Conservation (phyloP, 1,139 yeast species). For the Geotrichum fermentans region DNA sequence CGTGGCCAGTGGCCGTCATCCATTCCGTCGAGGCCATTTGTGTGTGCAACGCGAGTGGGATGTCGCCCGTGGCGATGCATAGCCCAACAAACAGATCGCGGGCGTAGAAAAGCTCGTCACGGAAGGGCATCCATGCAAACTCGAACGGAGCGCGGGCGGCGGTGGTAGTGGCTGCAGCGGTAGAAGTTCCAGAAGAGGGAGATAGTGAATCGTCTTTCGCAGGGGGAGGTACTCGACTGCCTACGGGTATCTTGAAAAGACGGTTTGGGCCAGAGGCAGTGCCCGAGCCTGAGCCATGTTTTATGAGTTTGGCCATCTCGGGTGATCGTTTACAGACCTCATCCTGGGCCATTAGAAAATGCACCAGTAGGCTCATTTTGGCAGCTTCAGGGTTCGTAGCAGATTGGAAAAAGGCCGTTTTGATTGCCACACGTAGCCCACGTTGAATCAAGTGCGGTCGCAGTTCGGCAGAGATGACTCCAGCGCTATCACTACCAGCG, state of each 20-base stretch:
- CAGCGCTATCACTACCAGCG: constrained; percentile 30
- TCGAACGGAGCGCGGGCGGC: not conserved
- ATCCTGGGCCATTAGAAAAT: constrained; percentile 61
- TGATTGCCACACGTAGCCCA: constrained; percentile 64
- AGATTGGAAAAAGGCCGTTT: constrained; percentile 54
- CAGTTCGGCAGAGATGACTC: constrained; percentile 35
- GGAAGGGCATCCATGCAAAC: constrained; percentile 56
- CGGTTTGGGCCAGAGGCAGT: too few species aligned
- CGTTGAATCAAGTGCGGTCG: constrained; percentile 61
- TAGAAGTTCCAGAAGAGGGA: not conserved
- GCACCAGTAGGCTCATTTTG: constrained; percentile 60
- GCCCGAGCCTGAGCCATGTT: too few species aligned
- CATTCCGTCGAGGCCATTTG: constrained; percentile 65
- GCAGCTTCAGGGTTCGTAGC: constrained; percentile 48
- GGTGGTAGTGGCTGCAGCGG: not conserved
- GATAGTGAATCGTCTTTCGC: not conserved
- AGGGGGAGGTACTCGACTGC: not conserved
- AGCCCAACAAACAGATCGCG: constrained; percentile 66
- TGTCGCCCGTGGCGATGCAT: constrained; percentile 62
- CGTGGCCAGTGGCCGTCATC: constrained; percentile 68
- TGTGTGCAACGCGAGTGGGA: constrained; percentile 56
- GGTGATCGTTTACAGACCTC: constrained; percentile 44
- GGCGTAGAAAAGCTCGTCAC: constrained; percentile 70
- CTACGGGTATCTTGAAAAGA: too few species aligned
- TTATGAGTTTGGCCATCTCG: constrained; percentile 26